Evolutionary conservation across 257 asterid genomes (phyloP), one percentile per base, ranked within the genome.

Genomic region (Euphrasia confusa): DNA sequence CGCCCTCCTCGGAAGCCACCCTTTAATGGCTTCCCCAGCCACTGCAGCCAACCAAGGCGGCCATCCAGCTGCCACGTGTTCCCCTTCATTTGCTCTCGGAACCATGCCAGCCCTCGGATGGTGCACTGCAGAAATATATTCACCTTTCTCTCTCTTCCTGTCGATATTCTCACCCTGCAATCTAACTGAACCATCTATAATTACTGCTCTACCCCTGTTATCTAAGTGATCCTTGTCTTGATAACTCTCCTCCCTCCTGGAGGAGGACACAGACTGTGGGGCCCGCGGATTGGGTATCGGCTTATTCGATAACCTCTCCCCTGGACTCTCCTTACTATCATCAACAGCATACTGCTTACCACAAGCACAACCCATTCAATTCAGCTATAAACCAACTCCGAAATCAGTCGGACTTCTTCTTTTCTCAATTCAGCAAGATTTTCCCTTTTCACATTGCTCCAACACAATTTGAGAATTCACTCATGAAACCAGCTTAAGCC

Each of bases 1-100:
- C 0, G 95, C 96, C 68, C 87, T 76, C 71, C 96, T 79, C 7
- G 98, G 98, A 63, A 90, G 74, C 98, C 98, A 90, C 65, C 98
- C 98, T 73, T 83, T 70, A 60, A 88, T 90, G 54, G 97, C 97
- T 79, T 90, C 96, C 54, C 94, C 94, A 44, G 97, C 97, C 66
- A 87, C 96, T 0, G 95, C 88, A 52, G 96, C 94, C 68, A 90
- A 71, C 98, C 98, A 90, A 17, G 96, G 86, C 21, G 98, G 98
- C 98, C 98, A 90, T 61, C 98, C 98, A 52, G 94, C 96, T 0
- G 93, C 95, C 49, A 90, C 91, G 67, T 88, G 90, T 61, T 88
- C 98, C 61, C 89, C 95, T 68, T 87, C 89, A 5, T 63, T 37
- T 64, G 95, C 88, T 69, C 81, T 77, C 0, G 85, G 84, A 27